Evolutionary conservation across 106 monocot genomes (phyloP).

Genomic region (Gastrodia elata): DNA sequence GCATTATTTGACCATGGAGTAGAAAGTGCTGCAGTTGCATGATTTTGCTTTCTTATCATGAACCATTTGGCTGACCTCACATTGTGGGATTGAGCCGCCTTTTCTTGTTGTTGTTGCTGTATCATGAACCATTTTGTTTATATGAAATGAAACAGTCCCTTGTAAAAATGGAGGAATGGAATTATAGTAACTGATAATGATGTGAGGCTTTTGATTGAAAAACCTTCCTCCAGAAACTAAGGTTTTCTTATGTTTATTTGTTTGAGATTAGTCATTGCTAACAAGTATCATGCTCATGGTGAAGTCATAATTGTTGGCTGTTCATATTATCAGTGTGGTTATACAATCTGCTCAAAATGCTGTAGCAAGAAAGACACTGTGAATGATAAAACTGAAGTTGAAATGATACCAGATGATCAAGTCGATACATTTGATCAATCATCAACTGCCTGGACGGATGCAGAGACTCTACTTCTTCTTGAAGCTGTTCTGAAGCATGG

Average conservation of each 20-base stretch:
- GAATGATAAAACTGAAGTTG: conserved; percentile 19
- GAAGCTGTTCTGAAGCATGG: conserved; percentile 83
- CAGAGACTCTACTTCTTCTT: conserved; percentile 80
- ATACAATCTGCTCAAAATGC: conserved; percentile 58
- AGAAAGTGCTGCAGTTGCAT: neutral
- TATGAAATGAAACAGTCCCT: too few relatives aligned
- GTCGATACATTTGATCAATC: conserved; percentile 9
- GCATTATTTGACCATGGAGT: neutral
- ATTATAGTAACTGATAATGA: neutral
- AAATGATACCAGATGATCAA: conserved; percentile 14
- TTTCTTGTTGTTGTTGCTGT: neutral
- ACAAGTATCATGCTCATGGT: neutral
- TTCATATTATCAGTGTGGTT: conserved; percentile 29
- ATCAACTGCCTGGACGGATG: conserved; percentile 56
- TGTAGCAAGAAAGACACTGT: conserved; percentile 16
- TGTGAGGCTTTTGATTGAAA: neutral
- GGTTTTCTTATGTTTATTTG: neutral
- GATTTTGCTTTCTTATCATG: neutral
- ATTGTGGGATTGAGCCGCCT: too few relatives aligned
- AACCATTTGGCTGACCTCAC: too few relatives aligned
- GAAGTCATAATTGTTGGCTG: neutral
- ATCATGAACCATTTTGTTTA: too few relatives aligned
- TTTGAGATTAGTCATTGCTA: neutral
- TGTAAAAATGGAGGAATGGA: neutral
- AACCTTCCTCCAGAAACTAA: neutral